Evolutionary conservation across 1,284 basidiomycete species (phyloP), one percentile per base, ranked within the genome.

Genomic region (Amylostereum areolatum): DNA sequence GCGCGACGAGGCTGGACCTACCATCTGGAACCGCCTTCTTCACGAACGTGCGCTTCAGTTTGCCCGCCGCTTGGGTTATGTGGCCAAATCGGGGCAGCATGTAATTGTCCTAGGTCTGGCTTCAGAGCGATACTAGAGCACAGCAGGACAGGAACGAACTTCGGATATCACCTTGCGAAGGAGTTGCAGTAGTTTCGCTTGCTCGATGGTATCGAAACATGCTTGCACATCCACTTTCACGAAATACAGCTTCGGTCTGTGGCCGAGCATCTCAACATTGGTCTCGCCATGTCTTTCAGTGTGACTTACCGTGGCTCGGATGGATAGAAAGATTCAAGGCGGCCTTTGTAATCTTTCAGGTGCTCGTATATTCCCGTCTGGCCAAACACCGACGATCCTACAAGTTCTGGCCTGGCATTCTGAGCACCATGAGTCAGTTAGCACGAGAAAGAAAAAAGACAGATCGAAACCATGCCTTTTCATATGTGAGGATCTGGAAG

Each of bases 201-300:
- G 97, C 40, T 94, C 85, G 55, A 99, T 98, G 0, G 90, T 93
- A 66, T 99, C 97, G 70, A 98, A 99, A 53, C 94, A 97, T 1
- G 93, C 87, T 53, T 89, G 85, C 11, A 99, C 92, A 62, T 99
- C 97, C 30, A 97, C 83, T 66, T 99, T 99, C 53, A 95, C 93
- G 60, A 99, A 96, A 64, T 94, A 98, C 3, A 97, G 66, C 55
- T 81, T 83, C 0, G 92, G 91, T 25, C 92, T 94, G 51, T 7
- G 24, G 37, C 6, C n/a, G n/a, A n/a, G n/a, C n/a, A n/a, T n/a
- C n/a, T n/a, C n/a, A n/a, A n/a, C n/a, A n/a, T n/a, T n/a, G n/a
- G n/a, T n/a, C n/a, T n/a, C n/a, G n/a, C n/a, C n/a, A n/a, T n/a
- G n/a, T n/a, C n/a, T n/a, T n/a, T n/a, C n/a, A n/a, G n/a, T n/a